A percentile compares a stretch with the other conserved stretches of the same genome.
phyloP scores from a whole-genome alignment of 2,329 filamentous ascomycete genomes.

The Camillea tinctor region DNA sequence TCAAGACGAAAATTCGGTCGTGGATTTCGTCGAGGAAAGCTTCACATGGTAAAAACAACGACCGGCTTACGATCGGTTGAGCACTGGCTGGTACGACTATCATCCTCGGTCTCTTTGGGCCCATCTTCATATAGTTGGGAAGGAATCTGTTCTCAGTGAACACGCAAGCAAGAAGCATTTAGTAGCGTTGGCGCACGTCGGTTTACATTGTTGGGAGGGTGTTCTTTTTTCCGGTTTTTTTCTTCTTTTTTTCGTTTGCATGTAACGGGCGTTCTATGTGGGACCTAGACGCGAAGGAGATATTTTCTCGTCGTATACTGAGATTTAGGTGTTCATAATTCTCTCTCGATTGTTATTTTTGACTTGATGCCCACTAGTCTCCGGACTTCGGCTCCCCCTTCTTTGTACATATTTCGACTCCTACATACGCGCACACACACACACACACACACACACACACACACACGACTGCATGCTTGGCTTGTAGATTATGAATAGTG shows the following conservation, averaged over 20 bases:
- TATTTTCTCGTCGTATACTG: neutral
- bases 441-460: neutral
- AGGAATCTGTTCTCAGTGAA: constrained; percentile 5
- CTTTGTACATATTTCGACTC: neutral
- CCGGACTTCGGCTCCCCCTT: neutral
- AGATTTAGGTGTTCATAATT: neutral
- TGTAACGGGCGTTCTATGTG: neutral
- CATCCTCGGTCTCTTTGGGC: neutral
- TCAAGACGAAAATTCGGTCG: constrained; percentile 58
- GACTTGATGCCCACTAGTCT: neutral
- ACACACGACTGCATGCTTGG: neutral
- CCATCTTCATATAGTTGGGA: neutral
- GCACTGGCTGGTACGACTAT: neutral
- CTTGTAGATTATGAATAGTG: neutral
- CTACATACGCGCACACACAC: neutral
- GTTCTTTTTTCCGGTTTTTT: constrained; percentile 6
- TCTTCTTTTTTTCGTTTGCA: neutral
- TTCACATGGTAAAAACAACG: constrained; percentile 58
- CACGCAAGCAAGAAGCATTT: neutral
- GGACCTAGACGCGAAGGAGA: neutral
- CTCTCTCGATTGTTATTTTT: neutral
- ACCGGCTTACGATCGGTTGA: neutral
- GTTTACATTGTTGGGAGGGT: neutral
- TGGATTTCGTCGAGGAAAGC: constrained; percentile 76
- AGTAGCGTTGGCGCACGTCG: neutral